These are phyloP conservation scores for Apocynum venetum DNA, from an alignment of 257 asterid genomes.

Conservation along the genomic window DNA sequence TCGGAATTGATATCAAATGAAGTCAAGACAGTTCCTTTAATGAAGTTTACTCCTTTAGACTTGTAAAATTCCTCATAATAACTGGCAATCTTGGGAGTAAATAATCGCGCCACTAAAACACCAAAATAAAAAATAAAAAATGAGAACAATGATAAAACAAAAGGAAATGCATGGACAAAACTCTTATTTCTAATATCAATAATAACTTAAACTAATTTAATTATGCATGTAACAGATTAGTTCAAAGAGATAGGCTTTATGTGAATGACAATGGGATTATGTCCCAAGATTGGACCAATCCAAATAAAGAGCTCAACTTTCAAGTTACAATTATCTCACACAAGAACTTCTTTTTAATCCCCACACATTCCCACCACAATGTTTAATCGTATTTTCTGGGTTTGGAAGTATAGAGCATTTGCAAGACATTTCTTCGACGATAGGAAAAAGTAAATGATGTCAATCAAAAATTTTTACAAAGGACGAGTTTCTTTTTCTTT, in stretches of 20 bases:
- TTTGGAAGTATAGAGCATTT: neutral
- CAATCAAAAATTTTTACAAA: too few relatives aligned
- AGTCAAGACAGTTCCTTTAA: slow-evolving; percentile 84
- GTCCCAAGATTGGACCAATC: neutral
- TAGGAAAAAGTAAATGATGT: neutral
- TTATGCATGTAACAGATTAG: neutral
- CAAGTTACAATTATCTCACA: neutral
- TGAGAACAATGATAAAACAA: neutral
- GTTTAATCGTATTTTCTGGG: neutral
- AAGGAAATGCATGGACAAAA: neutral
- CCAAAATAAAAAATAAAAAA: neutral
- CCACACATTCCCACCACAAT: neutral
- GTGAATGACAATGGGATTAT: neutral
- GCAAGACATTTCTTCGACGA: neutral
- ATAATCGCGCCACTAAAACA: slow-evolving; percentile 87
- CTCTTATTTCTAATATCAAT: neutral
- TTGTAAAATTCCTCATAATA: slow-evolving; percentile 85
- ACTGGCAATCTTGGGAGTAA: slow-evolving; percentile 76
- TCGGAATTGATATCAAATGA: slow-evolving; percentile 76
- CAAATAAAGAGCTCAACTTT: neutral
- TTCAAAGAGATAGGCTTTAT: neutral
- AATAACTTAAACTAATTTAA: neutral
- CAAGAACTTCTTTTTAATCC: neutral
- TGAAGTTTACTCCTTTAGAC: slow-evolving; percentile 88
- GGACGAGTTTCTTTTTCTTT: too few relatives aligned